Evolutionary conservation across 2,329 filamentous ascomycete species (phyloP).

Genomic region (Aspergillaceae sp.): DNA sequence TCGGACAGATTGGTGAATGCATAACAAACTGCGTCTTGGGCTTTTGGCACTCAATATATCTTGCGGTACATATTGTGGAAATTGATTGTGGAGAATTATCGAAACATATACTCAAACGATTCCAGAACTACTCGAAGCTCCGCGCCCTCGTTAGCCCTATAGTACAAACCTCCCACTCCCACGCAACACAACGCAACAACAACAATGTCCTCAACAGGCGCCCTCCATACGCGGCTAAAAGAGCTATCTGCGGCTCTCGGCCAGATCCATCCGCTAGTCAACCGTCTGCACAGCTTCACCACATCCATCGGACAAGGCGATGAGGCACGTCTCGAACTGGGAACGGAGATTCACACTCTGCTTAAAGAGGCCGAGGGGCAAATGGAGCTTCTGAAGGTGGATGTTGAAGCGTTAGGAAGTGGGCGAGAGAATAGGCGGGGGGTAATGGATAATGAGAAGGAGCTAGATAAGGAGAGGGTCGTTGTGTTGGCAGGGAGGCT

Average conservation of each 20-base stretch:
- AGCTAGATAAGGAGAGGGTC: slow-evolving; percentile 57
- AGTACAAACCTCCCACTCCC: too few relatives aligned
- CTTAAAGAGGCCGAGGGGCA: slow-evolving; percentile 75
- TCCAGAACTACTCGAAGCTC: too few relatives aligned
- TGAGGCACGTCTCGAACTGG: slow-evolving; percentile 62
- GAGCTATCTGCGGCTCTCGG: slow-evolving; percentile 47
- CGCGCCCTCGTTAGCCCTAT: too few relatives aligned
- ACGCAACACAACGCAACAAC: background rate
- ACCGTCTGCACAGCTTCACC: slow-evolving; percentile 50
- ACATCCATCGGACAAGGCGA: slow-evolving; percentile 57
- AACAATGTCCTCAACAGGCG: slow-evolving; percentile 18
- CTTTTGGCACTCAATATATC: too few relatives aligned
- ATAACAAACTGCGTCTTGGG: too few relatives aligned
- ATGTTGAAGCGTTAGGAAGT: slow-evolving; percentile 60
- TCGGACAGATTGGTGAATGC: slow-evolving; percentile 8
- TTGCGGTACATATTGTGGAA: too few relatives aligned
- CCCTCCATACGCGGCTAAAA: slow-evolving; percentile 42
- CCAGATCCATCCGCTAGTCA: slow-evolving; percentile 47
- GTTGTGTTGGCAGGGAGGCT: slow-evolving; percentile 59
- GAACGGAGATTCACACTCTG: slow-evolving; percentile 68
- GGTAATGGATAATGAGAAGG: slow-evolving; percentile 42
- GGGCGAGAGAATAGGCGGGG: slow-evolving; percentile 30
- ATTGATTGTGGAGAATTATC: too few relatives aligned
- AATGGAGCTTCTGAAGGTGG: slow-evolving; percentile 69
- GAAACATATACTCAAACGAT: too few relatives aligned